These are phyloP conservation scores for Tolypocladium paradoxum DNA, from an alignment of 2,329 filamentous ascomycete species.

Conservation along the genomic window DNA sequence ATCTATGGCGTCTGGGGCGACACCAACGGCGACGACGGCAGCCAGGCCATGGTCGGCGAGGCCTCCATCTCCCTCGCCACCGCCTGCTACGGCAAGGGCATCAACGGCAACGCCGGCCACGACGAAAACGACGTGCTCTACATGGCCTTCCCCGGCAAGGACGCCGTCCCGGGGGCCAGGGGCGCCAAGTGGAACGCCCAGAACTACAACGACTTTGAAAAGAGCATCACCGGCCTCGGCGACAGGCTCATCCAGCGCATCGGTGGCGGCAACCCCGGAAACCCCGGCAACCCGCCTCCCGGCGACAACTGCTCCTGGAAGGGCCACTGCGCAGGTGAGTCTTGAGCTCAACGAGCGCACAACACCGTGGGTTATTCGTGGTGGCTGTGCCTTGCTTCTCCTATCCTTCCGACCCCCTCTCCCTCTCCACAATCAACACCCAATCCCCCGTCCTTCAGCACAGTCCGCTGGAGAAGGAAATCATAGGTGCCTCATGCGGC, in stretches of 20 bases:
- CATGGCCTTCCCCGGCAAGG: constrained; percentile 45
- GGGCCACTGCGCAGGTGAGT: too few species aligned
- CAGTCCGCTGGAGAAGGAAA: too few species aligned
- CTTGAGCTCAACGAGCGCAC: too few species aligned
- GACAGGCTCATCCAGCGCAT: constrained; percentile 35
- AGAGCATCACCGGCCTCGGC: constrained; percentile 39
- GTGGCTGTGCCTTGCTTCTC: too few species aligned
- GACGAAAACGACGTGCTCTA: constrained; percentile 48
- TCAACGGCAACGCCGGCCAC: constrained; percentile 47
- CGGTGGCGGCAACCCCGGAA: too few species aligned
- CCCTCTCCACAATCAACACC: too few species aligned
- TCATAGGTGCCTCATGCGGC: too few species aligned
- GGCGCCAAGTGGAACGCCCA: constrained; percentile 44
- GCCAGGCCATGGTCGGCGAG: constrained; percentile 40
- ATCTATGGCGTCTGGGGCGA: constrained; percentile 53
- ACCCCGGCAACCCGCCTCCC: too few species aligned
- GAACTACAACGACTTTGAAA: constrained; percentile 37
- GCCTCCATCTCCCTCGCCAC: constrained; percentile 46
- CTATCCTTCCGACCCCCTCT: too few species aligned
- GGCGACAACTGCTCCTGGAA: too few species aligned
- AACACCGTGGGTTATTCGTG: too few species aligned
- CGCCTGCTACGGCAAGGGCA: constrained; percentile 40
- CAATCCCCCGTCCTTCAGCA: too few species aligned
- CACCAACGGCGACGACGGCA: constrained; percentile 43
- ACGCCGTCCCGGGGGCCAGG: constrained; percentile 45